These are phyloP conservation scores for Clarkia xantiana DNA, from an alignment of 345 rosid species.

Conservation along the genomic window DNA sequence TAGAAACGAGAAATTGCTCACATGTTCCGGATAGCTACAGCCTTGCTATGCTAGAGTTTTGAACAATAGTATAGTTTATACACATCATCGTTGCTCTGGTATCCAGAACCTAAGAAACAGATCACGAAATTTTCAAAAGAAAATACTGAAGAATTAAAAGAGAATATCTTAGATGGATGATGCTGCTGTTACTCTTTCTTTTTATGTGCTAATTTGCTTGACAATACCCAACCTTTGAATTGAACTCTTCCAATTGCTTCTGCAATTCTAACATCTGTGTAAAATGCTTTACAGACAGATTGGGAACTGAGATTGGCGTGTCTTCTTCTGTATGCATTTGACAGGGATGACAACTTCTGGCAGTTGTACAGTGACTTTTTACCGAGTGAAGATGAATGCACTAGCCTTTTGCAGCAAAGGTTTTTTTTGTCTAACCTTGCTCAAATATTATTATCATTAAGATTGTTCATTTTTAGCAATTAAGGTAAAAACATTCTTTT, in stretches of 20 bases:
- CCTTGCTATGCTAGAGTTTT: too few species aligned
- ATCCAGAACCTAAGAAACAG: too few species aligned
- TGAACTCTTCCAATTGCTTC: not conserved
- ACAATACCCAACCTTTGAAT: not conserved
- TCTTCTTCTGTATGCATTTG: conserved; percentile 74
- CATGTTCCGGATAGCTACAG: too few species aligned
- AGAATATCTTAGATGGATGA: too few species aligned
- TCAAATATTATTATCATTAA: not conserved
- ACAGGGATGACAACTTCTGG: conserved; percentile 71
- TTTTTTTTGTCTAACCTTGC: conserved; percentile 12
- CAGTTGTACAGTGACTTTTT: conserved; percentile 79
- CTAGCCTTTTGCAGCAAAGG: conserved; percentile 88
- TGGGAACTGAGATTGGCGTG: conserved; percentile 96
- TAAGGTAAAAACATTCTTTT: not conserved
- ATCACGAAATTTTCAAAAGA: too few species aligned
- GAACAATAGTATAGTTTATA: too few species aligned
- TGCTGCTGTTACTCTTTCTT: too few species aligned
- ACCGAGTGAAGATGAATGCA: conserved; percentile 77
- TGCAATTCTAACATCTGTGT: not conserved
- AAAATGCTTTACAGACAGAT: conserved; percentile 46
- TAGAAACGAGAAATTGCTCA: not conserved
- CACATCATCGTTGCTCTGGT: too few species aligned
- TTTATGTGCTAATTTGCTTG: too few species aligned
- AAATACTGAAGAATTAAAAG: too few species aligned
- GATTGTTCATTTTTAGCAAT: not conserved